Evolutionary conservation across 73 alveolate genomes (phyloP), one percentile per base, ranked within the genome.

Genomic region (Paramecium pentaurelia): DNA sequence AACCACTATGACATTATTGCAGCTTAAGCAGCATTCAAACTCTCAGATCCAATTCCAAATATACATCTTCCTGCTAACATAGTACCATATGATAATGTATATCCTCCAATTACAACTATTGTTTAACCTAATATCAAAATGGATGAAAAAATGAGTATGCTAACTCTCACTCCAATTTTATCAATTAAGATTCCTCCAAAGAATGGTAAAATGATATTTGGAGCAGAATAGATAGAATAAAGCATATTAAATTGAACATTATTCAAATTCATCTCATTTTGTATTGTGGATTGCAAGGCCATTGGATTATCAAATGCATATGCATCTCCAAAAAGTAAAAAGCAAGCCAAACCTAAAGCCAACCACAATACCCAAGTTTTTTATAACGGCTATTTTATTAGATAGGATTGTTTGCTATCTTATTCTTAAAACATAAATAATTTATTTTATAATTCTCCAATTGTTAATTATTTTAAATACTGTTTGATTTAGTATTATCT

Each of bases 141-240:
- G 1, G 68, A 32, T 27, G 68, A 75, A 37, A 75, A 75, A 3
- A 75, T 22, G 34, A 75, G 36, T 14, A 75, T 75, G 58, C 38
- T 37, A 8, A 75, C 8, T 75, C 88, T 34, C 0, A 75, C 68
- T 75, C 93, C 93, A 25, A 87, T 87, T 32, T 40, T 87, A 70
- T 87, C 93, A 12, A 77, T 87, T 30, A 87, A 36, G 37, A 64
- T 77, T 36, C 89, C 93, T 22, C 89, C 93, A 20, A 86, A 87
- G 36, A 87, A 70, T 44, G 93, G 93, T 34, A 87, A 32, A n/a
- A 87, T 87, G 18, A 87, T 77, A 22, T 68, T 87, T 36, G 89
- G 89, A 25, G 73, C 75, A 34, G 89, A 87, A 10, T 87, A 87
- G 45, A 87, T 87, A 22, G 93, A 64, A 45, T 87, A 87, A 27